These are phyloP conservation scores for Pichiaceae sp. DNA, from an alignment of 1,139 yeast genomes.

Conservation along the genomic window DNA sequence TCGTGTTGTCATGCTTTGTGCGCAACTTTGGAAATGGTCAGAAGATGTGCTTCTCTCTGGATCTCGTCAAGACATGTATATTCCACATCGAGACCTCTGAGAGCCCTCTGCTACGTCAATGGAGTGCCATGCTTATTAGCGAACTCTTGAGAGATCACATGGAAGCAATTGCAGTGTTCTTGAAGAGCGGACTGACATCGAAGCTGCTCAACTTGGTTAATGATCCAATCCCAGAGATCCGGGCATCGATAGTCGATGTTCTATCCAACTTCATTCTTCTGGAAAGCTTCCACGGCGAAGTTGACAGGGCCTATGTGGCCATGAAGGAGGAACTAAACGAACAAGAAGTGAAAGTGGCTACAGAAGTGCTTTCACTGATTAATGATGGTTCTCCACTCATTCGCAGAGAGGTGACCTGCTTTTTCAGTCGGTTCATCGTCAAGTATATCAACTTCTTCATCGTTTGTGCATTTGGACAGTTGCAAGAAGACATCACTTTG, in stretches of 20 bases:
- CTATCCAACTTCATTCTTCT: conserved; percentile 52
- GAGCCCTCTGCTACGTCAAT: conserved; percentile 79
- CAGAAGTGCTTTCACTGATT: conserved; percentile 38
- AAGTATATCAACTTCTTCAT: conserved; percentile 69
- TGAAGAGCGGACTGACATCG: conserved; percentile 56
- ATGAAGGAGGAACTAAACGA: conserved; percentile 36
- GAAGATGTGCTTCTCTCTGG: conserved; percentile 67
- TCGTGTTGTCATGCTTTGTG: conserved; percentile 76
- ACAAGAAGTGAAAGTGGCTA: conserved; percentile 46
- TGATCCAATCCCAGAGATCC: conserved; percentile 93
- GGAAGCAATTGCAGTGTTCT: conserved; percentile 68
- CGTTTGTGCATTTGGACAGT: conserved; percentile 80
- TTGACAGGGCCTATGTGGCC: conserved; percentile 9
- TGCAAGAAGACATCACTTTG: conserved; percentile 71
- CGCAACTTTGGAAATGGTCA: conserved; percentile 78
- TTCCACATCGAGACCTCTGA: conserved; percentile 65
- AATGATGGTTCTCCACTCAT: conserved; percentile 90
- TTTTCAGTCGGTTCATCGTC: conserved; percentile 65
- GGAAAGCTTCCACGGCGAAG: conserved; percentile 33
- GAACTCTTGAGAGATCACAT: conserved; percentile 69
- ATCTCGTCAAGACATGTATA: conserved; percentile 61
- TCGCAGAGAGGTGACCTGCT: conserved; percentile 73
- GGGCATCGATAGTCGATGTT: conserved; percentile 77
- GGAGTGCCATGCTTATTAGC: conserved; percentile 78
- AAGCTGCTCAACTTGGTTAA: conserved; percentile 50